These are phyloP conservation scores for Ophiocordyceps polyrhachis-furcata DNA, from an alignment of 2,329 filamentous ascomycete species.

Conservation along the genomic window DNA sequence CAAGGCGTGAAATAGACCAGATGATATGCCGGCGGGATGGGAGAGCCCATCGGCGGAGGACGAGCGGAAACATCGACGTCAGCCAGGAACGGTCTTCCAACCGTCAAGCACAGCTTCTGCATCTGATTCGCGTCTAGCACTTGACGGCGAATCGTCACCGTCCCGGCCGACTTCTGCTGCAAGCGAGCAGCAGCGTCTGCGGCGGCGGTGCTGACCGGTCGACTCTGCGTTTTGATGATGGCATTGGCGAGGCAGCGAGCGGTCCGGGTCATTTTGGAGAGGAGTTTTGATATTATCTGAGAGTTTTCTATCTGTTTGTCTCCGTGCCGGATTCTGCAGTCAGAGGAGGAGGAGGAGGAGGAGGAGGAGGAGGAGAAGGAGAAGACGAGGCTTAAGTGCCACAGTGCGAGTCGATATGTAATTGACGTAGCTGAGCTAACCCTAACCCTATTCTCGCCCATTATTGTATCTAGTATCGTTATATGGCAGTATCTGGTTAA, in stretches of 20 bases:
- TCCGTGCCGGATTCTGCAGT: too few species aligned
- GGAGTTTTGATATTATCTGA: too few species aligned
- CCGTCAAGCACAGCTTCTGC: conserved; percentile 39
- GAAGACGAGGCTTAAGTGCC: too few species aligned
- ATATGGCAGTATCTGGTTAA: too few species aligned
- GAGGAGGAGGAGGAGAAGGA: too few species aligned
- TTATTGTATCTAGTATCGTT: too few species aligned
- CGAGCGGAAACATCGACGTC: conserved; percentile 18
- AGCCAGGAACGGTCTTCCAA: conserved; percentile 27
- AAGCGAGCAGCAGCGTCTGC: conserved; percentile 14
- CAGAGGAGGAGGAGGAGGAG: too few species aligned
- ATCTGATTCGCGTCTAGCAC: conserved; percentile 43
- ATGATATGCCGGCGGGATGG: conserved; percentile 40
- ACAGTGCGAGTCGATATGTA: too few species aligned
- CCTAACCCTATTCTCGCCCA: too few species aligned
- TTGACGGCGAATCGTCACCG: conserved; percentile 19
- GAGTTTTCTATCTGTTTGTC: too few species aligned
- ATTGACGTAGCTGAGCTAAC: too few species aligned
- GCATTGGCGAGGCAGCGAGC: not conserved
- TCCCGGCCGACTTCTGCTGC: conserved; percentile 11
- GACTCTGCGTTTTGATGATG: not conserved
- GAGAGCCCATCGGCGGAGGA: conserved; percentile 23
- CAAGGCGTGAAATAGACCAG: conserved; percentile 44
- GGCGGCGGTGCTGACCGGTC: conserved; percentile 3
- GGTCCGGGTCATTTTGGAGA: not conserved